Conservation (phyloP, 495 filamentous ascomycete species). For the Penicillium cinerascens region DNA sequence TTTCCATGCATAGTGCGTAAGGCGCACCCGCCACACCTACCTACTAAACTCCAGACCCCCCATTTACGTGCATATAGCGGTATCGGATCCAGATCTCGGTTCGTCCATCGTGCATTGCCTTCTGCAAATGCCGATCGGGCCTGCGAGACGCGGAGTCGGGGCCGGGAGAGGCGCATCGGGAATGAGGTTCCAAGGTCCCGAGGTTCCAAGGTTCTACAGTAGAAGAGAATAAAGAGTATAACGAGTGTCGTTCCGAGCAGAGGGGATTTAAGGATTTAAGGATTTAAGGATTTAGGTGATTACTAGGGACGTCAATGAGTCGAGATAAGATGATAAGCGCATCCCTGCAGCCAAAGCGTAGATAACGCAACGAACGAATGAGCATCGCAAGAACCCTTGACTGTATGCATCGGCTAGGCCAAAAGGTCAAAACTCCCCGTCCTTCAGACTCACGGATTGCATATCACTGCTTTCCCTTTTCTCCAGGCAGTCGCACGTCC, state of each 20-base stretch:
- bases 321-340: background rate
- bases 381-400: background rate
- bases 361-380: slow-evolving; percentile 6
- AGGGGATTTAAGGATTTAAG: background rate
- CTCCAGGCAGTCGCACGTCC: slow-evolving; percentile 44
- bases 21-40: slow-evolving; percentile 9
- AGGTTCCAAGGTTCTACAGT: background rate
- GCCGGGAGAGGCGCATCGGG: slow-evolving; percentile 26
- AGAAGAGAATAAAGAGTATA: background rate
- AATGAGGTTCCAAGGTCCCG: background rate
- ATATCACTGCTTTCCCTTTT: slow-evolving; percentile 11
- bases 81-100: slow-evolving; percentile 46
- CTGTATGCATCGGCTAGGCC: background rate
- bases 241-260: background rate
- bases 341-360: background rate
- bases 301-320: too few species aligned
- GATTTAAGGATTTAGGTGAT: too few species aligned
- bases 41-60: slow-evolving; percentile 38
- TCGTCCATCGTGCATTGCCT: slow-evolving; percentile 42
- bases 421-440: background rate
- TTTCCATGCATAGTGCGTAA: background rate
- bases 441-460: background rate
- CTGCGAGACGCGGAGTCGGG: slow-evolving; percentile 33
- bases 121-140: slow-evolving; percentile 36
- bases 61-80: slow-evolving; percentile 39